Base-by-base conservation (phyloP, 768 basidiomycete genomes). In the Symmetrospora coprosmae region DNA sequence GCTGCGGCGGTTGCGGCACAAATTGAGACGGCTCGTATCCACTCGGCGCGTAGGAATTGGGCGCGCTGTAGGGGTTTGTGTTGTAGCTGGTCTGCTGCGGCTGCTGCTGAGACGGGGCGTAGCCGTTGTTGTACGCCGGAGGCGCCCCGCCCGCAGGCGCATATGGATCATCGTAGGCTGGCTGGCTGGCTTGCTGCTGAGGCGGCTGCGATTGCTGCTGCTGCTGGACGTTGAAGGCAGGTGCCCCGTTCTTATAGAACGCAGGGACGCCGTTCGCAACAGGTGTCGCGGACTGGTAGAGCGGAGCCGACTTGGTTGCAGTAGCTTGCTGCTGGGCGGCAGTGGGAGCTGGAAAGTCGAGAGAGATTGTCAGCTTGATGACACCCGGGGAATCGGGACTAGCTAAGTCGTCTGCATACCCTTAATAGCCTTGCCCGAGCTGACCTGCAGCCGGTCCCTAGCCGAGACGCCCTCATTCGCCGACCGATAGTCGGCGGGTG, bases 401-500 rank as follows among this genome's bases (percentile, higher is more conserved):
- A 9, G 31, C 19, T 39, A 27, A 19, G 34, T 8, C 28, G n/a
- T 37, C 19, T 28, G 41, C 35, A n/a, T 34, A 50, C 45, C 38
- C 30, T 37, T 21, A 33, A 35, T 23, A 35, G 51, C 52, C 48
- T 63, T 63, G n/a, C 64, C 52, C 17, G 64, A 49, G 17, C 59
- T 49, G 25, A 61, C 65, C 51, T 78, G 66, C 11, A 82, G 63
- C 38, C 80, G 73, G 38, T 79, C 77, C 46, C 79, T 70, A 16
- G 76, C 71, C 70, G 69, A 76, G 74, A 66, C 74, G 37, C 23
- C 27, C 50, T 28, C 40, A 17, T 50, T 41, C 2, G 79, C 76
- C 4, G 84, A 84, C 46, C 80, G 79, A 73, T 94, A 97, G 50
- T 81, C 82, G 11, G 74, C 66, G 0, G 94, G 94, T 0, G 83